These are phyloP conservation scores for Lachancea kluyveri DNA, from an alignment of 805 yeast species.

Conservation along the genomic window DNA sequence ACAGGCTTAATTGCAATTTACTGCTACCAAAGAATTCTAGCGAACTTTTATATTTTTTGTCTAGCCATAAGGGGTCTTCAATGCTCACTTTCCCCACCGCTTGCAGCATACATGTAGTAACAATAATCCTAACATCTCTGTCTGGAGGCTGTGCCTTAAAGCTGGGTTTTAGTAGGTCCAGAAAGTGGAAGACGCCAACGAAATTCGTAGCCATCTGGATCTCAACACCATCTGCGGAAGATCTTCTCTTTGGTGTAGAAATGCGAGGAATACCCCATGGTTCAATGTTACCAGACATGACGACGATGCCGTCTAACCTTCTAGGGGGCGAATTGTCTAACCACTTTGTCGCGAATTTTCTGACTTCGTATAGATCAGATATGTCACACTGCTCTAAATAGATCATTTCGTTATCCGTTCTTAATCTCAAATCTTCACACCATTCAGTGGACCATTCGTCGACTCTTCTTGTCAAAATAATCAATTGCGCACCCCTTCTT, in stretches of 20 bases:
- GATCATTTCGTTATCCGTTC: conserved; percentile 63
- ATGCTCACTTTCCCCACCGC: conserved; percentile 62
- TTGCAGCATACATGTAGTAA: conserved; percentile 76
- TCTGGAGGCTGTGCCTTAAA: conserved; percentile 88
- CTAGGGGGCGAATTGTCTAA: conserved; percentile 86
- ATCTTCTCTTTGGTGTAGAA: conserved; percentile 42
- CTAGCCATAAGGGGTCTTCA: conserved; percentile 58
- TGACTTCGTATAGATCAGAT: conserved; percentile 60
- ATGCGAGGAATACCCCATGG: conserved; percentile 48
- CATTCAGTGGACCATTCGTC: conserved; percentile 78
- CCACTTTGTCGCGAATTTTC: conserved; percentile 94
- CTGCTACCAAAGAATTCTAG: conserved; percentile 79
- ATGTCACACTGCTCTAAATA: conserved; percentile 91
- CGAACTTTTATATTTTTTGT: conserved; percentile 53
- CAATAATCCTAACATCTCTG: conserved; percentile 78
- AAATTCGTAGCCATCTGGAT: conserved; percentile 79
- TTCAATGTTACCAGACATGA: conserved; percentile 77
- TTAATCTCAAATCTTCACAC: conserved; percentile 67
- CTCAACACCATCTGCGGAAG: conserved; percentile 80
- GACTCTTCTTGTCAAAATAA: conserved; percentile 58
- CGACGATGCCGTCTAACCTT: conserved; percentile 80
- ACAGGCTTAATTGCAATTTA: conserved; percentile 67
- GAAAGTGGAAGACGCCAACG: conserved; percentile 71
- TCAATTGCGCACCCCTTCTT: conserved; percentile 74
- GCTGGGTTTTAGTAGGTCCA: conserved; percentile 77